These are phyloP conservation scores for Prosopis cineraria DNA, from an alignment of 306 rosid genomes.

Conservation along the genomic window DNA sequence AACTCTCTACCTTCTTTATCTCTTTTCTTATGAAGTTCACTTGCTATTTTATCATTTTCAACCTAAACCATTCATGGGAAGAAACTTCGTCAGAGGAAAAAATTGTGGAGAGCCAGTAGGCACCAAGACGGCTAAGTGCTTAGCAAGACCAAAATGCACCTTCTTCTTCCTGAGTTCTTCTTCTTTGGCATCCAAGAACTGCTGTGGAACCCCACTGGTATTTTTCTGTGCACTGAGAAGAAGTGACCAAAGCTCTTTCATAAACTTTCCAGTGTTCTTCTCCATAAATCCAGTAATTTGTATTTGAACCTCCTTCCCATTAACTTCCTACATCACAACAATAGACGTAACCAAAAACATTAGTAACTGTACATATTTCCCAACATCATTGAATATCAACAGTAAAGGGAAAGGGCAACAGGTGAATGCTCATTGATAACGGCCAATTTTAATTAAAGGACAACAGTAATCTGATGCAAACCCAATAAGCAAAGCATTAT, in stretches of 20 bases:
- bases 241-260: constrained; percentile 94
- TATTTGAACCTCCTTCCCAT: constrained; percentile 92
- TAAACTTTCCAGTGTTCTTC: constrained; percentile 91
- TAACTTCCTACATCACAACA: constrained; percentile 61
- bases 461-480: not conserved
- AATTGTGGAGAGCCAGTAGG: not conserved
- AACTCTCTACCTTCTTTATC: constrained; percentile 79
- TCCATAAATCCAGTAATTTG: constrained; percentile 98
- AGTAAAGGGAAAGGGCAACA: not conserved
- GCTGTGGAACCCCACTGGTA: constrained; percentile 97
- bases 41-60: constrained; percentile 77
- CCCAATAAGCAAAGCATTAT: not conserved
- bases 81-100: constrained; percentile 16
- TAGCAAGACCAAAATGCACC: constrained; percentile 45
- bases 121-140: constrained; percentile 19
- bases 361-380: not conserved
- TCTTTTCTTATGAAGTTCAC: constrained; percentile 82
- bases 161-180: constrained; percentile 83
- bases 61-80: constrained; percentile 55
- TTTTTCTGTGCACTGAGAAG: constrained; percentile 93
- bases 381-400: constrained; percentile 2
- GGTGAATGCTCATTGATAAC: constrained; percentile 5
- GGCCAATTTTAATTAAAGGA: constrained; percentile 7
- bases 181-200: constrained; percentile 92
- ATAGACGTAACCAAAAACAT: not conserved